phyloP scores from a whole-genome alignment of 1,284 basidiomycete genomes.

The Mycocalia duriaeana region DNA sequence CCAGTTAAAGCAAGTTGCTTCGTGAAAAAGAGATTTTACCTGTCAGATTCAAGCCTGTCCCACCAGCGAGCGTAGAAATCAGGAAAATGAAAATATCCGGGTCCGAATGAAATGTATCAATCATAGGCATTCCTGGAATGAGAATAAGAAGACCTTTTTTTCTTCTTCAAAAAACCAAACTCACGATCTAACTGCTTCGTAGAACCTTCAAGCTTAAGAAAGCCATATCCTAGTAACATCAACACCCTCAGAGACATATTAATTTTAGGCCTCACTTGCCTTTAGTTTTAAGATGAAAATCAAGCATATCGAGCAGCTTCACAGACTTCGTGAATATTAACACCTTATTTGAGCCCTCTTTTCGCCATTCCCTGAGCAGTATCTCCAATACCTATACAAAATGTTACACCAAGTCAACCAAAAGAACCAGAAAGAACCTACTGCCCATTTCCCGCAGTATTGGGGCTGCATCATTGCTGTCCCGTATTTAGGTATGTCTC shows the following conservation, averaged over 20 bases:
- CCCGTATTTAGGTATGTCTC: constrained; percentile 53
- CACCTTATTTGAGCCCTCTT: constrained; percentile 67
- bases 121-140: constrained; percentile 71
- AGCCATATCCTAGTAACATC: constrained; percentile 48
- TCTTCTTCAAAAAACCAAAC: constrained; percentile 17
- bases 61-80: constrained; percentile 75
- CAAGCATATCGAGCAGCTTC: constrained; percentile 76
- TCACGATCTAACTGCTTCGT: constrained; percentile 60
- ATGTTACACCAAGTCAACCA: not conserved
- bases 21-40: constrained; percentile 20
- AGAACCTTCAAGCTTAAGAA: constrained; percentile 70
- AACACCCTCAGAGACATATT: not conserved
- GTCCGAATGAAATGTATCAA: constrained; percentile 79
- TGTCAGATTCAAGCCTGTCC: constrained; percentile 72
- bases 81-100: constrained; percentile 71
- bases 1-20: constrained; percentile 1
- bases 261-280: constrained; percentile 38
- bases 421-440: constrained; percentile 26
- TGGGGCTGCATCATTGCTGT: constrained; percentile 53
- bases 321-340: constrained; percentile 85
- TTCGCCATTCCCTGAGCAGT: constrained; percentile 62
- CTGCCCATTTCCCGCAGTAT: constrained; percentile 84
- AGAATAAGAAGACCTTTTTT: too few relatives aligned
- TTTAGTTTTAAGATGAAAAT: constrained; percentile 69
- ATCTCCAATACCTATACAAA: constrained; percentile 54